A percentile compares a stretch with the other conserved stretches of the same genome.
These are phyloP conservation scores for Solanum ahanhuiri DNA, from an alignment of 257 asterid species.

Conservation along the genomic window DNA sequence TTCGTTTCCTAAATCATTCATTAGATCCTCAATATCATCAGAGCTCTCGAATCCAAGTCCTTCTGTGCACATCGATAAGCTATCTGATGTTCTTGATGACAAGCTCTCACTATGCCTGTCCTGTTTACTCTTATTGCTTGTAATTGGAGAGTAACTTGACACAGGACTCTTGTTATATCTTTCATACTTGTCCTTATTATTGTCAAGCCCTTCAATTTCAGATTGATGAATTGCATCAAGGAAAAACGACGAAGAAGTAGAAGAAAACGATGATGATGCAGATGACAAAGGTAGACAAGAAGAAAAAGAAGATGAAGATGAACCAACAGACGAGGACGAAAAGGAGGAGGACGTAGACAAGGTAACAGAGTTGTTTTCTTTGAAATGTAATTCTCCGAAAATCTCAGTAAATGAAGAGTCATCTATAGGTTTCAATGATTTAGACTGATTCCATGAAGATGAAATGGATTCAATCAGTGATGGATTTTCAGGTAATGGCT, in stretches of 20 bases:
- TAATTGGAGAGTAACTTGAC: conserved; percentile 1
- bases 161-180: conserved; percentile 7
- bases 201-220: neutral
- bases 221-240: neutral
- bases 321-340: neutral
- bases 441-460: conserved; percentile 43
- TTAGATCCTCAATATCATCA: conserved; percentile 40
- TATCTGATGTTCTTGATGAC: conserved; percentile 45
- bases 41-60: conserved; percentile 80
- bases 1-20: conserved; percentile 19
- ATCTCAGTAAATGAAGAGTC: conserved; percentile 39
- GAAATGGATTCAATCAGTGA: conserved; percentile 53
- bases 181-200: neutral
- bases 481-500: conserved; percentile 53
- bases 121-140: conserved; percentile 1
- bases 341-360: neutral
- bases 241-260: conserved; percentile 5
- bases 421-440: conserved; percentile 22
- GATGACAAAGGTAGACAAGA: conserved; percentile 13
- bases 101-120: conserved; percentile 33
- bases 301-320: neutral
- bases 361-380: conserved; percentile 15
- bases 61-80: conserved; percentile 56
- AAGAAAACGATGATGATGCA: conserved; percentile 7
- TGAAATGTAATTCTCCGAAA: conserved; percentile 36